Base-by-base conservation (phyloP, 768 basidiomycete species). In the Xerocomellus intermedius region DNA sequence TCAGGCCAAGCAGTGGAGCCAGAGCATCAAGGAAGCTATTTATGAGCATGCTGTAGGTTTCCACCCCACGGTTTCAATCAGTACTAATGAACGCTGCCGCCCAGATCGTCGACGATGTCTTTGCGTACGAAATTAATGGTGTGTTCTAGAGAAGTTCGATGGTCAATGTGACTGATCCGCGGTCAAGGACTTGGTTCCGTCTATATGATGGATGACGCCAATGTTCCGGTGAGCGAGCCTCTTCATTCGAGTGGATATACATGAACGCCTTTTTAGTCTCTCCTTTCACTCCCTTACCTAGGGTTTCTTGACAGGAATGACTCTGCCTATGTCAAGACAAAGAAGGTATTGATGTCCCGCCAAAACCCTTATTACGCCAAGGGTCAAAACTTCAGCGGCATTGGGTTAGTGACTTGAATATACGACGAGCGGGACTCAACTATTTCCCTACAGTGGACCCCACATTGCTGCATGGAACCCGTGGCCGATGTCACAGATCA, bases 151-250 rank as follows among this genome's bases (percentile, higher is more conserved):
- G 39, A 13, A 33, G 43, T 6, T 26, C 8, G 28, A 17, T 42
- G 28, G 10, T 13, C 41, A 26, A 24, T 26, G 17, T 43, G 19
- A 42, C 43, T 48, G 45, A 51, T 17, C 33, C 14, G 14, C 49
- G 19, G 32, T 28, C 14, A 56, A 85, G 84, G 87, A 8, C 78
- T 86, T 47, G 86, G 89, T 33, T 80, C 83, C 10, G 74, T 82
- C 53, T 89, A 89, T 67, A 81, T 89, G 19, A 91, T 91, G 89
- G 89, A 91, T 60, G 89, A 91, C 60, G 89, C 89, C 7, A 91
- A 91, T 59, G 89, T 91, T 41, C 89, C 89, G 5, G 87, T 89
- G 67, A 62, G 84, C 67, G 16, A 35, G 8, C 22, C 4, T 35
- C 22, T 5, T 39, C 36, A 43, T 55, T 42, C 28, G 21, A 42